Percentiles rank a stretch among this genome's conserved stretches.
Evolutionary conservation across 306 rosid species (phyloP).

Genomic region (Cucurbita maxima): DNA sequence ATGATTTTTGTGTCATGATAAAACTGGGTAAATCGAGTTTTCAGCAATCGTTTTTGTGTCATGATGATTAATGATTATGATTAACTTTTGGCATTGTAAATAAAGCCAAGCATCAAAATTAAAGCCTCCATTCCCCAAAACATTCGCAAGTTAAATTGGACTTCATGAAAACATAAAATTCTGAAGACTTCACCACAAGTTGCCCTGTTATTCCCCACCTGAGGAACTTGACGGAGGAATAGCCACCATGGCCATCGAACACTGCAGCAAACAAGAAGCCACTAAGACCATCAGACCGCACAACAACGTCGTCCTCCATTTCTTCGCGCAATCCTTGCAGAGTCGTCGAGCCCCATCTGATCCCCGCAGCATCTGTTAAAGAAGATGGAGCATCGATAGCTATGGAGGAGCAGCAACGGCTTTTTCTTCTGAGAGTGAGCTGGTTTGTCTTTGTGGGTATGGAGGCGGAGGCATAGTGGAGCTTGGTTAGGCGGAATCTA

Average conservation of each 20-base stretch:
- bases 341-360: slow-evolving; percentile 69
- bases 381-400: slow-evolving; percentile 77
- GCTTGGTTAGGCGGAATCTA: slow-evolving; percentile 37
- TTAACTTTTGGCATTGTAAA: not conserved
- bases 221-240: slow-evolving; percentile 66
- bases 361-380: slow-evolving; percentile 33
- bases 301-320: slow-evolving; percentile 74
- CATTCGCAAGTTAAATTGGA: not conserved
- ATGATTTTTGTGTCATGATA: too few species aligned
- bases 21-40: too few species aligned
- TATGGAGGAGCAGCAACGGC: slow-evolving; percentile 55
- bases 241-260: slow-evolving; percentile 92
- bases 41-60: not conserved
- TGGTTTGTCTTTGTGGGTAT: slow-evolving; percentile 14
- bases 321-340: slow-evolving; percentile 79
- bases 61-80: not conserved
- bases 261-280: slow-evolving; percentile 87
- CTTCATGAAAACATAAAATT: not conserved
- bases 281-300: slow-evolving; percentile 42
- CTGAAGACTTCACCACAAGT: not conserved
- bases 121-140: not conserved
- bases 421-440: slow-evolving; percentile 14
- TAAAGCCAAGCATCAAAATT: not conserved
- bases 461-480: slow-evolving; percentile 16
- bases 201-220: slow-evolving; percentile 28